phyloP scores from a whole-genome alignment of 2,329 filamentous ascomycete species.

The Chaetothyriales sp. region DNA sequence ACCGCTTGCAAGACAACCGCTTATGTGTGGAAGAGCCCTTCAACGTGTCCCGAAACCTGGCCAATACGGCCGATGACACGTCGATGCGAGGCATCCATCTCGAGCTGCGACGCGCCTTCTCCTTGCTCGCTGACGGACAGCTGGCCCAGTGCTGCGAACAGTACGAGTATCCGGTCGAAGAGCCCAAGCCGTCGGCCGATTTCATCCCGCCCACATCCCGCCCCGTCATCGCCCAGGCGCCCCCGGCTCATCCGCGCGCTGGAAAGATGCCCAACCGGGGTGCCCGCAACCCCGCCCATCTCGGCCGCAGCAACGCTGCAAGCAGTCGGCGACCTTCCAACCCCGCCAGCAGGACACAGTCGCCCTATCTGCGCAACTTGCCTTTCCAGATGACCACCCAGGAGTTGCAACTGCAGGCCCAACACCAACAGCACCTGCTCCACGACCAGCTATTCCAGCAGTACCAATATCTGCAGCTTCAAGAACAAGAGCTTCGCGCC shows the following conservation, averaged over 20 bases:
- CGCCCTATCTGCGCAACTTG: slow-evolving; percentile 26
- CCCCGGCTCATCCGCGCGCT: slow-evolving; percentile 30
- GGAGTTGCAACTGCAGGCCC: slow-evolving; percentile 28
- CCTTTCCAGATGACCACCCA: slow-evolving; percentile 25
- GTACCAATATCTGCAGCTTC: slow-evolving; percentile 36
- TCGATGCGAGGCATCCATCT: slow-evolving; percentile 83
- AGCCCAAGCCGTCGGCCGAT: slow-evolving; percentile 14
- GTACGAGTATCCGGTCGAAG: slow-evolving; percentile 68
- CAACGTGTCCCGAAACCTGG: slow-evolving; percentile 75
- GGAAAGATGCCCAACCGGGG: slow-evolving; percentile 37
- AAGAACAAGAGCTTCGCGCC: slow-evolving; percentile 36
- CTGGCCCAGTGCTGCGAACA: slow-evolving; percentile 75
- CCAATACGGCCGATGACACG: slow-evolving; percentile 91
- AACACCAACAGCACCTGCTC: slow-evolving; percentile 34
- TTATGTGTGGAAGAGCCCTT: slow-evolving; percentile 96
- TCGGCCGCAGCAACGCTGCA: slow-evolving; percentile 34
- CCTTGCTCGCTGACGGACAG: slow-evolving; percentile 63
- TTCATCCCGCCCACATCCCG: slow-evolving; percentile 38
- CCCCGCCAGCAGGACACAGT: slow-evolving; percentile 31
- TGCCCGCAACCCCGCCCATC: slow-evolving; percentile 35
- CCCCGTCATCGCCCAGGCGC: slow-evolving; percentile 35
- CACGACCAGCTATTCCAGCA: slow-evolving; percentile 38
- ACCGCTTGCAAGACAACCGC: slow-evolving; percentile 62
- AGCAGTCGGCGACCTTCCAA: slow-evolving; percentile 43
- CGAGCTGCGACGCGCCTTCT: slow-evolving; percentile 79